Evolutionary conservation across 495 filamentous ascomycete genomes (phyloP).

Genomic region (Talaromyces proteolyticus): DNA sequence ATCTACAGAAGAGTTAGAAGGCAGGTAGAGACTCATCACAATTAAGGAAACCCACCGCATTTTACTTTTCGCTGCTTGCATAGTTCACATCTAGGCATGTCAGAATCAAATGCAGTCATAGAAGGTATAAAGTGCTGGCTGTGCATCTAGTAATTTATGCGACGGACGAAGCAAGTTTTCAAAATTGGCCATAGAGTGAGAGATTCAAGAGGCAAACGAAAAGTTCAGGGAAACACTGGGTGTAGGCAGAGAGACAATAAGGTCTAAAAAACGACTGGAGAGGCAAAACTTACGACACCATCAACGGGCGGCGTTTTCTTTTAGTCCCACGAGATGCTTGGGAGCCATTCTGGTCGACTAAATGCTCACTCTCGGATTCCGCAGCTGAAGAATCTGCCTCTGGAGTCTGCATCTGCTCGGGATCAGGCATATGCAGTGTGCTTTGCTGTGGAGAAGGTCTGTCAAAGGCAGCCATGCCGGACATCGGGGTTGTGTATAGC

Average conservation of each 20-base stretch:
- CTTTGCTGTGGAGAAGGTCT: not conserved
- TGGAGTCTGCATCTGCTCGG: slow-evolving; percentile 19
- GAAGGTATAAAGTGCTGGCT: not conserved
- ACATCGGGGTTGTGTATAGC: not conserved
- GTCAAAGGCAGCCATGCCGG: not conserved
- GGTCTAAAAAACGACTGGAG: too few species aligned
- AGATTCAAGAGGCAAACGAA: too few species aligned
- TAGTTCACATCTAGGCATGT: slow-evolving; percentile 58
- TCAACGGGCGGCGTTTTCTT: slow-evolving; percentile 40
- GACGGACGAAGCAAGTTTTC: too few species aligned
- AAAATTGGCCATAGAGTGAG: too few species aligned
- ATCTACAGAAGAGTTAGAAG: slow-evolving; percentile 28
- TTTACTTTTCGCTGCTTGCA: slow-evolving; percentile 85
- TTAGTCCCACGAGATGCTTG: slow-evolving; percentile 25
- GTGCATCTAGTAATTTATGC: too few species aligned
- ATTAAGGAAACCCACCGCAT: slow-evolving; percentile 43
- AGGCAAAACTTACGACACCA: slow-evolving; percentile 31
- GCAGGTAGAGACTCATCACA: not conserved
- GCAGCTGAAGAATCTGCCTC: slow-evolving; percentile 31
- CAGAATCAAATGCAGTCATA: slow-evolving; percentile 10
- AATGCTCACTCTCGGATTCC: slow-evolving; percentile 31
- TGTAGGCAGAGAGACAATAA: too few species aligned
- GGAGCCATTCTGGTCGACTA: slow-evolving; percentile 22
- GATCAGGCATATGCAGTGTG: not conserved
- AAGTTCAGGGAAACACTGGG: too few species aligned